Conservation (phyloP, 768 basidiomycete genomes). For the Neoboletus magnificus region DNA sequence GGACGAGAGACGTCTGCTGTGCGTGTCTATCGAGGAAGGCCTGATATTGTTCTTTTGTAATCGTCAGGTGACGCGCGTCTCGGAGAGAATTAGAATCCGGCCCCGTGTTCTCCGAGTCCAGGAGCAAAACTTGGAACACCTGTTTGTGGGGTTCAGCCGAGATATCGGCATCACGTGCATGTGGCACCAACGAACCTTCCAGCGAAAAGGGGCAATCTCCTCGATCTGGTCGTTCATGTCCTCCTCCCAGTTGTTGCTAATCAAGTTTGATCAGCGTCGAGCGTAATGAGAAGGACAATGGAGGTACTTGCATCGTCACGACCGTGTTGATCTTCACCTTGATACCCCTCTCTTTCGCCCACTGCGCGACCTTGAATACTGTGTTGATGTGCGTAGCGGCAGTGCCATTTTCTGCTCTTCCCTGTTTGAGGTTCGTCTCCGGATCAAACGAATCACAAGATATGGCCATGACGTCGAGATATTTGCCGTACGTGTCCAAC, state of each 20-base stretch:
- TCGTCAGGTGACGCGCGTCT: constrained; percentile 26
- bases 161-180: not conserved
- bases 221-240: constrained; percentile 34
- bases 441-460: constrained; percentile 35
- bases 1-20: constrained; percentile 28
- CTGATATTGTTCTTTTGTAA: constrained; percentile 33
- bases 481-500: constrained; percentile 34
- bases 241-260: constrained; percentile 33
- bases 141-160: not conserved
- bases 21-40: constrained; percentile 33
- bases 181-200: constrained; percentile 30
- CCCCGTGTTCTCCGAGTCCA: constrained; percentile 31
- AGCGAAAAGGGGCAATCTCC: constrained; percentile 28
- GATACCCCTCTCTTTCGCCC: constrained; percentile 30
- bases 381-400: constrained; percentile 23
- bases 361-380: constrained; percentile 31
- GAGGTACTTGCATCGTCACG: constrained; percentile 23
- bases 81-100: constrained; percentile 23
- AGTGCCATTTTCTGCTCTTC: constrained; percentile 28
- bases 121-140: constrained; percentile 31
- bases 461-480: constrained; percentile 37
- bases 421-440: constrained; percentile 31
- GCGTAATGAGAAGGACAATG: not conserved
- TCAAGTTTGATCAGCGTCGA: not conserved
- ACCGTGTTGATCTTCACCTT: constrained; percentile 34